Conservation (phyloP, 495 filamentous ascomycete genomes). For the Pseudoneurospora amorphoporcata region DNA sequence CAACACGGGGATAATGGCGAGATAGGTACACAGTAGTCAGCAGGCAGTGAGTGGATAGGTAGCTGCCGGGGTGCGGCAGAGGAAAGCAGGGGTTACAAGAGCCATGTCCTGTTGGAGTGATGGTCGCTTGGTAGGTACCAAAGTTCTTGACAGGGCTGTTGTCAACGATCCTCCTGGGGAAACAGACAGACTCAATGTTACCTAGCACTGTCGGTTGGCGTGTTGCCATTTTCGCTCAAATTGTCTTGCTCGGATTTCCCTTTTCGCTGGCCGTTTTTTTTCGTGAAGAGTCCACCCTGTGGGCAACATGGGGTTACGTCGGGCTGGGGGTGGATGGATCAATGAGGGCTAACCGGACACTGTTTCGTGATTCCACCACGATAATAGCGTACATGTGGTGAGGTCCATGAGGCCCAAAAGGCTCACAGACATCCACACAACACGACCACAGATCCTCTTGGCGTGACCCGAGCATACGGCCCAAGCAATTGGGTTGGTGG, state of each 20-base stretch:
- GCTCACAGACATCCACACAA: not conserved
- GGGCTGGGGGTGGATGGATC: not conserved
- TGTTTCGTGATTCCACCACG: not conserved
- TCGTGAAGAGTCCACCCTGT: not conserved
- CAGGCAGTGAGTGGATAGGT: constrained; percentile 7
- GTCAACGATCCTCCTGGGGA: not conserved
- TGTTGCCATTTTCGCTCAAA: not conserved
- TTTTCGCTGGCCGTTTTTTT: not conserved
- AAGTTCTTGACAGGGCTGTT: constrained; percentile 3
- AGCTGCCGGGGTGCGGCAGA: constrained; percentile 16
- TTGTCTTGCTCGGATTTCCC: not conserved
- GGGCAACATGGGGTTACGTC: not conserved
- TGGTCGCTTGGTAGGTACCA: constrained; percentile 16
- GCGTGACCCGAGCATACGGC: not conserved
- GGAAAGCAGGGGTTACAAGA: constrained; percentile 9
- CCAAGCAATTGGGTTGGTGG: not conserved
- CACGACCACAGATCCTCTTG: not conserved
- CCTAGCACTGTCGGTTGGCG: not conserved
- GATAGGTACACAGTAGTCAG: constrained; percentile 4
- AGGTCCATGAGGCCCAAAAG: not conserved
- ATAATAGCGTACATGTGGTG: not conserved
- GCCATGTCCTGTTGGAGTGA: constrained; percentile 6
- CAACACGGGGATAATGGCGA: not conserved
- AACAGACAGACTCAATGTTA: not conserved
- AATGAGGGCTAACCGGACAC: not conserved